These are phyloP conservation scores for Penicillium simplicissimum DNA, from an alignment of 495 filamentous ascomycete species.

Conservation along the genomic window DNA sequence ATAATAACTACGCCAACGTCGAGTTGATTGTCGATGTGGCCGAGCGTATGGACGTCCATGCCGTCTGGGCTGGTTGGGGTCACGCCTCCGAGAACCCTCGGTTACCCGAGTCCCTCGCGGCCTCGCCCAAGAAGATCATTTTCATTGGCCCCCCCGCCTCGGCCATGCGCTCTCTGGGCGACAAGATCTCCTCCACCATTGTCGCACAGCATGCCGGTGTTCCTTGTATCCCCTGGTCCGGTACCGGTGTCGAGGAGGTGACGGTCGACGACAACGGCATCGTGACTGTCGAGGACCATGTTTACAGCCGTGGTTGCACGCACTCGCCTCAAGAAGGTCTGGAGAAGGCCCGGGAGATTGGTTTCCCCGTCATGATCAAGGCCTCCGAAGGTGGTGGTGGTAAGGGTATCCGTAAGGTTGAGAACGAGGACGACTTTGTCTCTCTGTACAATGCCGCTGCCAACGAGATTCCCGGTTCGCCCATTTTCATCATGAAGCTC, in stretches of 20 bases:
- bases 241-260: constrained; percentile 84
- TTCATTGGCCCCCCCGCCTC: constrained; percentile 98
- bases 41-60: constrained; percentile 97
- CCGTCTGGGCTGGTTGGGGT: constrained; percentile 99
- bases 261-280: constrained; percentile 77
- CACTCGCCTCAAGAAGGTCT: constrained; percentile 86
- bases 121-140: constrained; percentile 95
- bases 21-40: constrained; percentile 98
- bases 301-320: constrained; percentile 92
- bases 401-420: constrained; percentile 98
- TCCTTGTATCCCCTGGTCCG: constrained; percentile 98
- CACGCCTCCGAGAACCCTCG: constrained; percentile 99
- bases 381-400: constrained; percentile 99
- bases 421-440: constrained; percentile 80
- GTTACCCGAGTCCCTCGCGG: constrained; percentile 90
- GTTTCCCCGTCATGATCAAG: constrained; percentile 99
- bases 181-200: constrained; percentile 99
- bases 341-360: constrained; percentile 81
- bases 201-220: constrained; percentile 97
- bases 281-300: constrained; percentile 82
- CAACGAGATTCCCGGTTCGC: constrained; percentile 97
- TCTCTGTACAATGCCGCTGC: constrained; percentile 90
- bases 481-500: constrained; percentile 99
- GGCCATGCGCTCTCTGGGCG: constrained; percentile 96
- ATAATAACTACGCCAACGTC: constrained; percentile 99